A percentile compares a stretch with the other conserved stretches of the same genome.
Evolutionary conservation across 2,329 filamentous ascomycete genomes (phyloP).

Genomic region (Sclerotinia minor): DNA sequence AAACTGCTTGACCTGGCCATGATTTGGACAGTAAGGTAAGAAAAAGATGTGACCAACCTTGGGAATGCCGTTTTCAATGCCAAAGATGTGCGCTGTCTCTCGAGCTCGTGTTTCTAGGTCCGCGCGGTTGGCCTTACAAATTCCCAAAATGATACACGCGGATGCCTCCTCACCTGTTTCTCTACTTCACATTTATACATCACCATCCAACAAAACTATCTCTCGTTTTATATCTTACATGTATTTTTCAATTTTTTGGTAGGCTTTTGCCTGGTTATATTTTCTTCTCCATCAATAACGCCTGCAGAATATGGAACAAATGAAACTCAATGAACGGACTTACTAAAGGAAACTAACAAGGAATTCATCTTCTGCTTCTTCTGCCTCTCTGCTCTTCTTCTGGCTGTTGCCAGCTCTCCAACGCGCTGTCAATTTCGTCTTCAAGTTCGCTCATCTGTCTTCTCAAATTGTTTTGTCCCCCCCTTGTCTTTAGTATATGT

Average conservation of each 20-base stretch:
- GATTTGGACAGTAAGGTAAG: too few species aligned
- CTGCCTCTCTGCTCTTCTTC: not conserved
- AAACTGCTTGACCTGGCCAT: not conserved
- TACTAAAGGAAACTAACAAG: not conserved
- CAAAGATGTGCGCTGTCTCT: not conserved
- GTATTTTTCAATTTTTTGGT: not conserved
- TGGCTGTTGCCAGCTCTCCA: slow-evolving; percentile 14
- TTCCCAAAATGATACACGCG: not conserved
- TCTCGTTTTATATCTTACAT: not conserved
- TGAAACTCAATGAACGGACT: not conserved
- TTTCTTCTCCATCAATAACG: not conserved
- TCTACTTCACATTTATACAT: not conserved
- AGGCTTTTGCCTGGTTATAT: not conserved
- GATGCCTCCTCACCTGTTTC: not conserved
- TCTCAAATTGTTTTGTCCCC: not conserved
- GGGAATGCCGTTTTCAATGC: not conserved
- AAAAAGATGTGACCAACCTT: not conserved
- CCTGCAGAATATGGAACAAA: not conserved
- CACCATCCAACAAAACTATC: not conserved
- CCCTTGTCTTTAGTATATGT: not conserved
- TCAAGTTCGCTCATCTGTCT: not conserved
- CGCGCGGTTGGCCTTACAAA: not conserved
- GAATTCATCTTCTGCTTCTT: not conserved
- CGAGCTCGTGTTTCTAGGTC: not conserved
- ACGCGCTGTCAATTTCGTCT: slow-evolving; percentile 3